phyloP scores from a whole-genome alignment of 2,329 filamentous ascomycete species.

The Fusarium brachygibbosum region DNA sequence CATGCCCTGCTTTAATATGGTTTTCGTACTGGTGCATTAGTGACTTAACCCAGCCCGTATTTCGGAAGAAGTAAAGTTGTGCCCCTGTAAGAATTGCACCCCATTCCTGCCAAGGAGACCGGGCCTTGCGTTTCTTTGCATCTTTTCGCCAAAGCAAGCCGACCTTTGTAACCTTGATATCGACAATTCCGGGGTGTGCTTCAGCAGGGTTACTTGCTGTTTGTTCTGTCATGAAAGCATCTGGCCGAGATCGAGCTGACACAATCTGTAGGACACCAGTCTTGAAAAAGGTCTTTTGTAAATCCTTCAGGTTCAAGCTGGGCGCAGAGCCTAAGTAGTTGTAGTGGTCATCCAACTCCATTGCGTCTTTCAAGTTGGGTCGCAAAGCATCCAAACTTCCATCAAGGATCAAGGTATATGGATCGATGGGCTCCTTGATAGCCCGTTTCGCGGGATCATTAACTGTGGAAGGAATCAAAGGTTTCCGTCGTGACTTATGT shows the following conservation, averaged over 20 bases:
- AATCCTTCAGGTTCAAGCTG: slow-evolving; percentile 81
- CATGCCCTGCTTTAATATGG: slow-evolving; percentile 82
- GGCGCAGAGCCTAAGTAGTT: slow-evolving; percentile 83
- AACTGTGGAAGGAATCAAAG: slow-evolving; percentile 74
- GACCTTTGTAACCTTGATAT: slow-evolving; percentile 98
- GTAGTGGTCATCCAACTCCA: slow-evolving; percentile 93
- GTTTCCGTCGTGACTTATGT: slow-evolving; percentile 78
- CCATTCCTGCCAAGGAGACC: slow-evolving; percentile 99
- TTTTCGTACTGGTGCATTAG: slow-evolving; percentile 89
- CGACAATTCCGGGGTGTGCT: slow-evolving; percentile 91
- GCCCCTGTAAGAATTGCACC: slow-evolving; percentile 96
- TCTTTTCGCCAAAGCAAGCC: slow-evolving; percentile 96
- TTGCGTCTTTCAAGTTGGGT: slow-evolving; percentile 90
- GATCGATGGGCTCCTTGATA: slow-evolving; percentile 89
- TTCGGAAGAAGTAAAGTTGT: slow-evolving; percentile 96
- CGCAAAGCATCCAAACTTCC: slow-evolving; percentile 85
- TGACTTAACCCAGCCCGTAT: slow-evolving; percentile 91
- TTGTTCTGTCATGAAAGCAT: slow-evolving; percentile 93
- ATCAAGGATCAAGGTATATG: slow-evolving; percentile 94
- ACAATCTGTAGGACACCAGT: slow-evolving; percentile 95
- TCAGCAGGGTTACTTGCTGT: slow-evolving; percentile 87
- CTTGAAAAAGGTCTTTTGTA: slow-evolving; percentile 91
- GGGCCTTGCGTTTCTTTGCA: slow-evolving; percentile 89
- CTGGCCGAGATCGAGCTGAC: slow-evolving; percentile 90
- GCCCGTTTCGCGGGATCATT: slow-evolving; percentile 68